These are phyloP conservation scores for Yarrowia sp. DNA, from an alignment of 805 yeast species.

Conservation along the genomic window DNA sequence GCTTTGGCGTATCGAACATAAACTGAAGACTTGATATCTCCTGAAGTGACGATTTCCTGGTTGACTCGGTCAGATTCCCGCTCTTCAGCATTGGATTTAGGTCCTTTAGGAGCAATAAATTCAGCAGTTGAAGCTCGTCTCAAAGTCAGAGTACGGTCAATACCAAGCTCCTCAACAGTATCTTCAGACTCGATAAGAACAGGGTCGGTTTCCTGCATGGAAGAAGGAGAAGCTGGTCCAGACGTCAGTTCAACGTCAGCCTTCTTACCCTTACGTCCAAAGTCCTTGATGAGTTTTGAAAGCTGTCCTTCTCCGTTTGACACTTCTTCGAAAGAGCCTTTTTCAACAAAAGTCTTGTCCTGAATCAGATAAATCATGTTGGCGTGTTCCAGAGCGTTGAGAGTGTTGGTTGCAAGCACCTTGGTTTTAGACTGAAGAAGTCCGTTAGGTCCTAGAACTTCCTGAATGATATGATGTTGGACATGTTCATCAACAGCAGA, in stretches of 20 bases:
- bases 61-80: neutral
- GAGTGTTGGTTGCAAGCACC: constrained; percentile 77
- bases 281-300: constrained; percentile 31
- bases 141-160: neutral
- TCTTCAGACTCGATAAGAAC: neutral
- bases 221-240: neutral
- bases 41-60: constrained; percentile 15
- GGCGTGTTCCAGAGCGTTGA: constrained; percentile 72
- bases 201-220: neutral
- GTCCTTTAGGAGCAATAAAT: constrained; percentile 10
- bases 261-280: constrained; percentile 28
- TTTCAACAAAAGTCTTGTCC: constrained; percentile 46
- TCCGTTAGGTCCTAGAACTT: constrained; percentile 68
- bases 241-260: neutral
- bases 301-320: constrained; percentile 29
- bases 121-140: constrained; percentile 9
- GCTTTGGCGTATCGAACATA: constrained; percentile 74
- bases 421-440: constrained; percentile 66
- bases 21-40: constrained; percentile 56
- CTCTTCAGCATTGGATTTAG: neutral
- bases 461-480: constrained; percentile 76
- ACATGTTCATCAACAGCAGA: constrained; percentile 99
- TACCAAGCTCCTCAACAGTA: constrained; percentile 2
- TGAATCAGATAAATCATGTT: constrained; percentile 62
- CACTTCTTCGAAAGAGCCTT: constrained; percentile 62